Base-by-base conservation (phyloP, 2,329 filamentous ascomycete genomes). In the Sporothrix brasiliensis region DNA sequence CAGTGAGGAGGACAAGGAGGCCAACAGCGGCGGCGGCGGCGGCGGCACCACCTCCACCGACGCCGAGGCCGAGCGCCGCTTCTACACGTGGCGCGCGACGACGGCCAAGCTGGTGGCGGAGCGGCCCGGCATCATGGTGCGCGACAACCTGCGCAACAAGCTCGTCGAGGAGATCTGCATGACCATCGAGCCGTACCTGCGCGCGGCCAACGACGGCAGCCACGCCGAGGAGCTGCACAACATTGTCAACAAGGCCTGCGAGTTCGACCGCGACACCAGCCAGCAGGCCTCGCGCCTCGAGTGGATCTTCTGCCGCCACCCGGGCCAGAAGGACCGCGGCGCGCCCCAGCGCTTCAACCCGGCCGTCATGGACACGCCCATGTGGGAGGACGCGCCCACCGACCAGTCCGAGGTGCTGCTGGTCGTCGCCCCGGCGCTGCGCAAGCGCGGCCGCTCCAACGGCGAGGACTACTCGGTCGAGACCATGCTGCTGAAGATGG, bases 401-500 rank as follows among this genome's bases (percentile, higher is more conserved):
- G 61, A 50, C 19, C 24, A 30, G 49, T 56, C 61, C 49, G 66
- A 61, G 44, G 58, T 72, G 14, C 56, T 71, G 49, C 49, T 69
- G 49, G 67, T 68, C 6, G 24, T 65, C 13, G 67, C 69, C 2
- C 67, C 69, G 1, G 67, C 67, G 2, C 63, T 72, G 53, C 67
- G 60, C 11, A 72, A 71, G 54, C 69, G 61, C 9, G 69, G 71
- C 19, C 63, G 56, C 41, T 72, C 69, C 24, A 71, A 67, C 44
- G 71, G 71, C 49, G 69, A 71, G 60, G 67, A 72, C 56, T 71
- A 39, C 41, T 14, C 44, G 11, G 24, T 67, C 13, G 71, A 72
- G 61, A 69, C 69, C 2, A 56, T 71, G 69, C 67, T 72, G 67
- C 44, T 72, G 16, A 69, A 67, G 67, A 70, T 72, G 67, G 71